Evolutionary conservation across 345 rosid species (phyloP), one percentile per base, ranked within the genome.

Genomic region (Linum trigynum): DNA sequence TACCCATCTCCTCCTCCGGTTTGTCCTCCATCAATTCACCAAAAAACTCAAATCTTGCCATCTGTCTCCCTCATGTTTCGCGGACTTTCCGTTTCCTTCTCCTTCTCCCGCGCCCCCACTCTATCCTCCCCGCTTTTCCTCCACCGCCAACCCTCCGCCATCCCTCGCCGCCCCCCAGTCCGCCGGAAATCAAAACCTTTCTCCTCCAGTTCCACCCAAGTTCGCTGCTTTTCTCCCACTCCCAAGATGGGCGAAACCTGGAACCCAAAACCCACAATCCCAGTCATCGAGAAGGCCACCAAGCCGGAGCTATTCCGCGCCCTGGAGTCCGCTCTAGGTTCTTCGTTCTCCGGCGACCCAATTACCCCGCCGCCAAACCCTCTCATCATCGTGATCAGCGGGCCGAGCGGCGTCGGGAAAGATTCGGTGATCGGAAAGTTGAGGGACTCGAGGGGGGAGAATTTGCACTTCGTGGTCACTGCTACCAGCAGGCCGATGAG

Each of bases 381-480:
- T 61, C 57, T 90, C 70, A 62, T 92, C 64, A 75, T 90, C 39
- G 97, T 92, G 3, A 83, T 92, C 32, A 83, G 94, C 38, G 97
- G 98, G 9, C 96, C 98, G 0, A 90, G 97, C 55, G 96, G 98
- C 32, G 98, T 88, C 0, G 98, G 98, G 12, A 92, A 92, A 77
- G 98, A 92, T 62, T 86, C 98, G 2, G 87, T 92, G 55, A 90
- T 92, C 70, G 84, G 67, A 15, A 81, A 79, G 50, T 83, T 92
- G 63, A 77, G 83, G 57, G 88, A 92, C 62, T 73, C 67, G 0
- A 76, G 96, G 4, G 32, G 32, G 32, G 61, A 79, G 32, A 74
- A 78, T 51, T 77, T 90, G 39, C 97, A 86, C 67, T 92, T 90
- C 56, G 96, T 88, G 10, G 98, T 92, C 9, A 92, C 98, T 3